Evolutionary conservation across 306 rosid species (phyloP).

Genomic region (Leucaena leucocephala): DNA sequence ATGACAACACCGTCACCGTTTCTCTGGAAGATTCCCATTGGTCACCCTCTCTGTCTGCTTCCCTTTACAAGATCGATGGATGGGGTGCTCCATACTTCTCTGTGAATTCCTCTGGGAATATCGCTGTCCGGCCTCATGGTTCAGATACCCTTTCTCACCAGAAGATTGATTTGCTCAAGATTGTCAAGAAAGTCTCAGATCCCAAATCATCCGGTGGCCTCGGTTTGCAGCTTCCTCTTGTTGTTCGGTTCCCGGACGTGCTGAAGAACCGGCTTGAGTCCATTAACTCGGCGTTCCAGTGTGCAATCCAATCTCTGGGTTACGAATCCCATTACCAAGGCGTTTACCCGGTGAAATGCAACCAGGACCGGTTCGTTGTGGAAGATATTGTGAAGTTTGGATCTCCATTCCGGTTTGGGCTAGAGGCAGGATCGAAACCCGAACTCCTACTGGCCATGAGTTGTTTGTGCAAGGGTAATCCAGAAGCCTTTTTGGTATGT

Average conservation of each 20-base stretch:
- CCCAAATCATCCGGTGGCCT: constrained; percentile 70
- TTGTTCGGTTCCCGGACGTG: constrained; percentile 83
- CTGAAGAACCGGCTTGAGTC: constrained; percentile 78
- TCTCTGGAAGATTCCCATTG: constrained; percentile 47
- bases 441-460: constrained; percentile 92
- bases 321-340: constrained; percentile 86
- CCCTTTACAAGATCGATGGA: constrained; percentile 68
- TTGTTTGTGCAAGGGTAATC: constrained; percentile 83
- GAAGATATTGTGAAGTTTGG: constrained; percentile 88
- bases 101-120: constrained; percentile 72
- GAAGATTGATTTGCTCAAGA: constrained; percentile 88
- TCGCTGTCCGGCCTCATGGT: constrained; percentile 79
- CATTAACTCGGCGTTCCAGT: constrained; percentile 72
- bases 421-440: constrained; percentile 95
- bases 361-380: constrained; percentile 91
- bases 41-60: constrained; percentile 64
- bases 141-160: constrained; percentile 70
- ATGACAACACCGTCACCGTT: neutral
- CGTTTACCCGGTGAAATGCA: constrained; percentile 91
- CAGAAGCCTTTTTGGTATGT: constrained; percentile 70
- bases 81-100: constrained; percentile 88
- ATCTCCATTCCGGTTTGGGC: constrained; percentile 74
- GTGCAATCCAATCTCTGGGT: constrained; percentile 64
- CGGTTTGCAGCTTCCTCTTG: constrained; percentile 80
- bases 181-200: constrained; percentile 82